Evolutionary conservation across 805 yeast genomes (phyloP), one percentile per base, ranked within the genome.

Genomic region (Pichia pseudocactophila): DNA sequence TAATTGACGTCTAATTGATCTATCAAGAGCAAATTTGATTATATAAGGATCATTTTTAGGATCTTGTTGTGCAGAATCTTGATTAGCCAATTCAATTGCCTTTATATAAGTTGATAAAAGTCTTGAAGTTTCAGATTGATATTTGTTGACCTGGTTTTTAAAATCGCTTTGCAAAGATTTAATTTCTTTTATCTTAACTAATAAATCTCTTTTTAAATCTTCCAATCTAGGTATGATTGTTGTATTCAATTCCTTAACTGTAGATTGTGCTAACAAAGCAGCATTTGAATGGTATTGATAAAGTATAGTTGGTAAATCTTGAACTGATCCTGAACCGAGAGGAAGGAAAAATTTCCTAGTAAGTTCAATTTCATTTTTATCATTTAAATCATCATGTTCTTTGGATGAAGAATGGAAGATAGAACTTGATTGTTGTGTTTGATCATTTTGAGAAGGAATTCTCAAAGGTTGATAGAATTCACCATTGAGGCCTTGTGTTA

Each of bases 131-230:
- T 73, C 76, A 41, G 70, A 70, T 43, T 82, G 72, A 58, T 87
- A 96, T 54, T 75, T 77, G 31, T 69, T 67, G 50, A 88, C 80
- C 41, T 76, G 74, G 58, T 82, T 85, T 51, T 80, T 82, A 67
- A 92, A 90, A 62, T 90, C 97, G 34, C 86, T 78, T 51, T 82
- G 81, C 45, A 89, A 65, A 33, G 82, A 74, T 58, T 78, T 82
- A 53, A 88, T 89, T 61, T 88, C 97, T 60, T 83, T 84, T 48
- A 90, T 87, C 56, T 89, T 88, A 40, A 84, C 78, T 45, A 81
- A 63, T 48, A 90, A 65, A 61, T 90, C 97, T 47, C 84, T 74
- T 50, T 80, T 72, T 46, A 83, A 64, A 50, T 76, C 82, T 51
- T 77, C 85, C 34, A 83, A 62, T 37, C 86, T 67, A 34, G 86